Conservation (phyloP, 192 early-diverging fungal species). For the Backusella parvicylindrica region DNA sequence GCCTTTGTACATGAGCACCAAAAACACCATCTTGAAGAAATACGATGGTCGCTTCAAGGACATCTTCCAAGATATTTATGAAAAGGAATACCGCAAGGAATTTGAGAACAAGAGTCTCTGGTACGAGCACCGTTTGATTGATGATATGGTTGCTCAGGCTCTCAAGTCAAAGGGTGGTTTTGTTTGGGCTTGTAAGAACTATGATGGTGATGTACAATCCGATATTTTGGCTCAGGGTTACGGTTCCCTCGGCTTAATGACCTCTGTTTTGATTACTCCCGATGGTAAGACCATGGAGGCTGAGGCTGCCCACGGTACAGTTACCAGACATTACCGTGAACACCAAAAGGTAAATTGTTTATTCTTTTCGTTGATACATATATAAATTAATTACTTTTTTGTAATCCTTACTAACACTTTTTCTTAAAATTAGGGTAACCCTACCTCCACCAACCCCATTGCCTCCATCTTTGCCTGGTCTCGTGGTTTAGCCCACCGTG, state of each 20-base stretch:
- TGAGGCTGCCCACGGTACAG: slow-evolving; percentile 65
- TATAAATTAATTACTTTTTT: background rate
- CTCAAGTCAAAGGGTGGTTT: slow-evolving; percentile 95
- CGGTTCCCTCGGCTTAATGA: slow-evolving; percentile 93
- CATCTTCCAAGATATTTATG: slow-evolving; percentile 92
- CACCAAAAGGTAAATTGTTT: slow-evolving; percentile 63
- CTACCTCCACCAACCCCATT: slow-evolving; percentile 97
- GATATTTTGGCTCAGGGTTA: slow-evolving; percentile 94
- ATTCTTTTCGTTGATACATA: background rate
- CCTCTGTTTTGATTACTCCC: slow-evolving; percentile 91
- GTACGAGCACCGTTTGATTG: slow-evolving; percentile 99
- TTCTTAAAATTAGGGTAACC: slow-evolving; percentile 50
- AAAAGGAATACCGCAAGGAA: slow-evolving; percentile 34
- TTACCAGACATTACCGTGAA: slow-evolving; percentile 91
- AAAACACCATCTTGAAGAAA: slow-evolving; percentile 97
- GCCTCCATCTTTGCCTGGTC: slow-evolving; percentile 63
- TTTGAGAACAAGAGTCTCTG: slow-evolving; percentile 59
- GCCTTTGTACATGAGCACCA: slow-evolving; percentile 97
- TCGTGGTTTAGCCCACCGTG: slow-evolving; percentile 91
- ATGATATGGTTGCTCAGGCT: slow-evolving; percentile 98
- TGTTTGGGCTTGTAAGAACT: slow-evolving; percentile 96
- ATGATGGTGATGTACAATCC: slow-evolving; percentile 62
- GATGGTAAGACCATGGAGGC: slow-evolving; percentile 90
- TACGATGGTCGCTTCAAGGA: slow-evolving; percentile 99
- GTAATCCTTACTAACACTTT: background rate